phyloP scores from a whole-genome alignment of 1,284 basidiomycete species.

The Ustilago nuda region DNA sequence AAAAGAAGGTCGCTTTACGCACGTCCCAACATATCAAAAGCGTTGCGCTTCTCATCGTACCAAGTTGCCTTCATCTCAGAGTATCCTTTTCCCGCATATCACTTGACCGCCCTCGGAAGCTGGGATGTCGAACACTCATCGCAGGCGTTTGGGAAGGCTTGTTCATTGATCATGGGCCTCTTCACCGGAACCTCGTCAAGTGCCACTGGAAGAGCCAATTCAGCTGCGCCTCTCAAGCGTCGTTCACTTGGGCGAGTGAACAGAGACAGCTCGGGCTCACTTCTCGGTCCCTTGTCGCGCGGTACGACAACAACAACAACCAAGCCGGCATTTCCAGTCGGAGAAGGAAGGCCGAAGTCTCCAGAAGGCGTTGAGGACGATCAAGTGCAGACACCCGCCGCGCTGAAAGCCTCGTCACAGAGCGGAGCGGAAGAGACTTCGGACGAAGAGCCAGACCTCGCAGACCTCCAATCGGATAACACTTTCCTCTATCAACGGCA shows the following conservation, averaged over 20 bases:
- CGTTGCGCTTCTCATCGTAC: not conserved
- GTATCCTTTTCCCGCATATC: not conserved
- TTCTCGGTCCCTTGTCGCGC: not conserved
- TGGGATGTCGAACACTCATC: not conserved
- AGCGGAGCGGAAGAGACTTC: not conserved
- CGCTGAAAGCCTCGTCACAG: not conserved
- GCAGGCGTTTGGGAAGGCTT: not conserved
- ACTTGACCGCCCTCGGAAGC: not conserved
- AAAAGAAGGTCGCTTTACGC: not conserved
- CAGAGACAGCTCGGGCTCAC: not conserved
- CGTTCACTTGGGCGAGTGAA: constrained; percentile 28
- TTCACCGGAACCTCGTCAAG: constrained; percentile 21
- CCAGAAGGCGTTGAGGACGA: not conserved
- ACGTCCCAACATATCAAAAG: not conserved
- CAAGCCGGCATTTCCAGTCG: no score
- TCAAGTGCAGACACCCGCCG: not conserved
- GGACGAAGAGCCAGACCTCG: constrained; percentile 20
- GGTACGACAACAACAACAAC: not conserved
- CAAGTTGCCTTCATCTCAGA: not conserved
- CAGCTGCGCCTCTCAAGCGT: constrained; percentile 26
- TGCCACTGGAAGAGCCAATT: constrained; percentile 11
- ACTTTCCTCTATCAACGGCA: constrained; percentile 25
- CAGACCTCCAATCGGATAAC: constrained; percentile 37
- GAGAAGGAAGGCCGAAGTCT: no score
- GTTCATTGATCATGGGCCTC: constrained; percentile 30